Base-by-base conservation (phyloP, 140 eudicot genomes). In the Flaveria floridana region DNA sequence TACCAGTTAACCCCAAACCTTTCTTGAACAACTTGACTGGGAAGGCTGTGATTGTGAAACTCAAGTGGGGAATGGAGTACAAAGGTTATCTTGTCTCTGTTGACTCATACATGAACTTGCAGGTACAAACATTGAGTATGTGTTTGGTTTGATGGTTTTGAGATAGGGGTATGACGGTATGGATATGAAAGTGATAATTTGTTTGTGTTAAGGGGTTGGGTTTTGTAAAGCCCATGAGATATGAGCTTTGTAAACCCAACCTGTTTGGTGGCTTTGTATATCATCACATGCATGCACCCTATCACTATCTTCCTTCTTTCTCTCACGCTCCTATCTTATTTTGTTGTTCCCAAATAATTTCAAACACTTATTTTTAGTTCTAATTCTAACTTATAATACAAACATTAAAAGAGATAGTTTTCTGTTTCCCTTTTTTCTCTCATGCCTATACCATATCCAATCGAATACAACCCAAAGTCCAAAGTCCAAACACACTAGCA, bases 51-150 rank as follows among this genome's bases (percentile, higher is more conserved):
- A 85, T 89, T 52, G 96, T 89, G 56, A 89, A 89, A 58, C 84
- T 89, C 78, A 89, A 89, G 76, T 89, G 96, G 96, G 96, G 96
- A 75, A 89, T 89, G 96, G 96, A 89, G 80, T 89, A 89, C 83
- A 89, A 89, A 85, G 96, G 97, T 23, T 88, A 37, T 79, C 92
- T 91, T 12, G 92, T 86, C 64, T 88, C 97, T 0, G 96, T 88
- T 25, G 97, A 91, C 77, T 83, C 96, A 0, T 91, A 88, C 87
- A 91, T 91, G 96, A 88, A 88, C 84, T 63, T 88, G 90, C 95
- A 90, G 92, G 95, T 90, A 83, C 6, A 41, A 41, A 2, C 15
- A 66, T 6, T 41, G 34, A 18, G 7, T 16, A 2, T 37, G 25
- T n/a, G 13, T 37, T 64, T 63, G 18, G 23, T 63, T 28, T 30